Conservation (phyloP, 441 rosid genomes). For the Syzygium malaccense region DNA sequence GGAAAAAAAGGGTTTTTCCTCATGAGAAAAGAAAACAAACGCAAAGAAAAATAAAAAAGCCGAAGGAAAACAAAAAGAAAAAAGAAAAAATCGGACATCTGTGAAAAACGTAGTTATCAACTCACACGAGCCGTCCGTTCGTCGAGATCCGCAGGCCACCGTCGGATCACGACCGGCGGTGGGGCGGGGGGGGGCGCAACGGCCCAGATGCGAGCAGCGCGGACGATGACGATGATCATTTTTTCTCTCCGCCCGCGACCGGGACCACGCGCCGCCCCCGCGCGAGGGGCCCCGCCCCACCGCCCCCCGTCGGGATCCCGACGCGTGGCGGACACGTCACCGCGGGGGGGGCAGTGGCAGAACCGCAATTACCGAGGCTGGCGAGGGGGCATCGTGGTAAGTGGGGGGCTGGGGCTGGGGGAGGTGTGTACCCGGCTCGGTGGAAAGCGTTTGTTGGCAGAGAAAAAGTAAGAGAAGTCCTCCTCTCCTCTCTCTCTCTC, state of each 20-base stretch:
- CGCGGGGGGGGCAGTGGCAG: background rate
- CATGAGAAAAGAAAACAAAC: background rate
- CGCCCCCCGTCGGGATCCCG: background rate
- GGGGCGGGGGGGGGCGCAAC: background rate
- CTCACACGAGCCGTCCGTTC: background rate
- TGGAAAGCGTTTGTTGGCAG: background rate
- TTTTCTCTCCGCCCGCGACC: background rate
- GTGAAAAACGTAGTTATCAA: background rate
- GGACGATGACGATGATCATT: background rate
- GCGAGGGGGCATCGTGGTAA: background rate
- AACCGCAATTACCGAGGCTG: background rate
- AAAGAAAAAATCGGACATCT: rapidly evolving
- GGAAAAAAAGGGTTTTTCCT: background rate
- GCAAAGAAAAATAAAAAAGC: background rate
- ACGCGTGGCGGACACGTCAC: background rate
- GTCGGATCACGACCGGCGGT: background rate
- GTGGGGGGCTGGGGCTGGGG: too few species aligned
- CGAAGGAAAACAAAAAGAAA: background rate
- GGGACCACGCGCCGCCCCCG: background rate
- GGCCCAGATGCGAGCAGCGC: background rate
- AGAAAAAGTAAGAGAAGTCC: background rate
- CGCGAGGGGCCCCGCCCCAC: background rate
- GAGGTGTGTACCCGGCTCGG: background rate
- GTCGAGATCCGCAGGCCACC: background rate
- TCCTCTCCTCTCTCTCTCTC: background rate